A percentile compares a stretch with the other conserved stretches of the same genome.
Conservation (phyloP, 2,329 filamentous ascomycete species). For the Massarina eburnea region DNA sequence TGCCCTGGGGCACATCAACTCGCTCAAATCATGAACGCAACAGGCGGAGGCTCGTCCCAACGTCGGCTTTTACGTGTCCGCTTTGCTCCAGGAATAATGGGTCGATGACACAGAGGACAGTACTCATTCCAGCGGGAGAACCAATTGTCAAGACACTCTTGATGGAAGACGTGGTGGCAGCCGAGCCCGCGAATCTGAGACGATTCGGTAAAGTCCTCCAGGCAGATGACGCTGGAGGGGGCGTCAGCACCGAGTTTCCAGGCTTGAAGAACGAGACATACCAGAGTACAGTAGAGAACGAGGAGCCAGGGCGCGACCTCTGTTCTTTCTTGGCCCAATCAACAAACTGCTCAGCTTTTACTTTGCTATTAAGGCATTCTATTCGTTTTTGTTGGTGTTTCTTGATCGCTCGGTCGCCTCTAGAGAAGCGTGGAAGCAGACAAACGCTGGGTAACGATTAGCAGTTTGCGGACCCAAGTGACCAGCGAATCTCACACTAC, state of each 20-base stretch:
- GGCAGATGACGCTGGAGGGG: constrained; percentile 36
- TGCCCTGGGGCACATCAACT: no score
- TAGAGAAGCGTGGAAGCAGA: constrained; percentile 20
- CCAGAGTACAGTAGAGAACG: constrained; percentile 29
- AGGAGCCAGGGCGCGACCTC: constrained; percentile 17
- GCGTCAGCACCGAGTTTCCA: constrained; percentile 7
- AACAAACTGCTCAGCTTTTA: constrained; percentile 36
- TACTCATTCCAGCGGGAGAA: constrained; percentile 40
- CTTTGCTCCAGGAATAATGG: constrained; percentile 34
- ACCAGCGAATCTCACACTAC: constrained; percentile 28
- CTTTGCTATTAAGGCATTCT: constrained; percentile 29
- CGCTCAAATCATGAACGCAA: constrained; percentile 30
- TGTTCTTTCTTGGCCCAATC: constrained; percentile 34
- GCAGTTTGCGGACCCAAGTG: neutral
- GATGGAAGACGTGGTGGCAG: constrained; percentile 42
- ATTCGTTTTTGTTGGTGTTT: constrained; percentile 30
- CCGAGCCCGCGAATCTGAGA: constrained; percentile 38
- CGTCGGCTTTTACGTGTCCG: constrained; percentile 10
- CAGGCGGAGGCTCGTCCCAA: constrained; percentile 13
- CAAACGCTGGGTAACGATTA: constrained; percentile 22
- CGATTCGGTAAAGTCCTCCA: constrained; percentile 36
- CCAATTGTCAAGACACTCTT: constrained; percentile 42
- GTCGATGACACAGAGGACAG: constrained; percentile 42
- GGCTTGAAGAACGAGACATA: constrained; percentile 7
- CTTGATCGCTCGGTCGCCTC: constrained; percentile 18